phyloP scores from a whole-genome alignment of 176 grass and related monocot genomes.

The Phragmites australis region DNA sequence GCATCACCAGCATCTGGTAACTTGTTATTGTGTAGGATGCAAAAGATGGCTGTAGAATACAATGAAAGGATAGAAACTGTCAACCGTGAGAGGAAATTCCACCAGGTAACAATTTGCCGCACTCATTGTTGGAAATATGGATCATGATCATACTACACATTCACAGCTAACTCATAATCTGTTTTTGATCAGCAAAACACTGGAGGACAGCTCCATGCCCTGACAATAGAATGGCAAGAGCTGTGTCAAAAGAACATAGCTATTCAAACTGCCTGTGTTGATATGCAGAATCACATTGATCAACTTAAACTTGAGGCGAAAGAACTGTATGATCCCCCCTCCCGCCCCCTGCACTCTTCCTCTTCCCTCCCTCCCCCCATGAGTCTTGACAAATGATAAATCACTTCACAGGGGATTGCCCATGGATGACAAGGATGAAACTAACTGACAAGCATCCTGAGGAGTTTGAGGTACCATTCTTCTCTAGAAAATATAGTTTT shows the following conservation, averaged over 20 bases:
- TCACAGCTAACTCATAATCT: conserved; percentile 23
- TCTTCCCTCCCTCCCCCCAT: neutral
- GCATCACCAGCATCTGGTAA: conserved; percentile 8
- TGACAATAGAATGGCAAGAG: conserved; percentile 88
- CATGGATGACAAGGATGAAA: conserved; percentile 49
- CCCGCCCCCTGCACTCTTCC: too few species aligned
- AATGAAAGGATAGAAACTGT: conserved; percentile 90
- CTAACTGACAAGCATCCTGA: conserved; percentile 33
- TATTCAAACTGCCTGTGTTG: conserved; percentile 78
- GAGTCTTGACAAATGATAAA: conserved; percentile 8
- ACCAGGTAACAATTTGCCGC: conserved; percentile 58
- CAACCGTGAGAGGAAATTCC: conserved; percentile 94
- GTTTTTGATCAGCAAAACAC: conserved; percentile 77
- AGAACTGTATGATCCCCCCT: conserved; percentile 49
- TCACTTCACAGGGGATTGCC: conserved; percentile 53
- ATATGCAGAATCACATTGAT: conserved; percentile 73
- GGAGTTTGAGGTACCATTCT: conserved; percentile 41
- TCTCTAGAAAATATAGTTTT: neutral
- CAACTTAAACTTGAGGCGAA: conserved; percentile 73
- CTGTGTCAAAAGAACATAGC: conserved; percentile 86
- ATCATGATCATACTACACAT: conserved; percentile 12
- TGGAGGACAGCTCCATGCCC: conserved; percentile 70
- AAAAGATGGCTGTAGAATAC: conserved; percentile 78
- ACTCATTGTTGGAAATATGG: conserved; percentile 18
- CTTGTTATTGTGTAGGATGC: conserved; percentile 54